Evolutionary conservation across 306 rosid species (phyloP), one percentile per base, ranked within the genome.

Genomic region (Vachellia pachyceras): DNA sequence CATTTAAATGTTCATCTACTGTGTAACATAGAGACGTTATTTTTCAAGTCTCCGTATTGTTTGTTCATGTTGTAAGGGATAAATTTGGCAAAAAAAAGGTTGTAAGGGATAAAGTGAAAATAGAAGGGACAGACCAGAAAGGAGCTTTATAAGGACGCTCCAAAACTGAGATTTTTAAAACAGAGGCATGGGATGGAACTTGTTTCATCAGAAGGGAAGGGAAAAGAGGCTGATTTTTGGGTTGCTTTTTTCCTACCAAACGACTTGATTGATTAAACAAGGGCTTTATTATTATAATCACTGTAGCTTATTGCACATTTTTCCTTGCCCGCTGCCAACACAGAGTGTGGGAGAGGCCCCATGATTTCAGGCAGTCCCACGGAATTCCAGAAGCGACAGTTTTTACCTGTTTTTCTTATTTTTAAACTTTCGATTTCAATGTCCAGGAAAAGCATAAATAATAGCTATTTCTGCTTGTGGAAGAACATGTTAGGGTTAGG

Each of bases 241-340:
- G 69, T 66, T 36, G 60, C 82, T 29, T 84, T 72, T 83, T 45
- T 83, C 82, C 74, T 68, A 35, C 82, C 73, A 45, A 84, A 75
- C 29, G 47, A 52, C 78, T 42, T 66, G 77, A 84, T 33, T 73
- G 66, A 80, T 76, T 23, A 68, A 17, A 46, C 47, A 12, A 58
- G 35, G 33, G 36, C 6, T 58, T 58, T 23, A 64, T 55, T 66
- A 52, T 73, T 8, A 41, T 68, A n/a, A n/a, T n/a, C n/a, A 0
- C 33, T 29, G n/a, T n/a, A n/a, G 70, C 29, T 55, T 42, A 52
- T n/a, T 55, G 55, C 22, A 44, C 36, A 69, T 73, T 49, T 33
- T 72, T 40, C 65, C 63, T 22, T 11, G 74, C n/a, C n/a, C n/a
- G n/a, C n/a, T n/a, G n/a, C n/a, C n/a, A n/a, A n/a, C n/a, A 29